Evolutionary conservation across 208 protist genomes (phyloP).

Genomic region (Phytomonas francai): DNA sequence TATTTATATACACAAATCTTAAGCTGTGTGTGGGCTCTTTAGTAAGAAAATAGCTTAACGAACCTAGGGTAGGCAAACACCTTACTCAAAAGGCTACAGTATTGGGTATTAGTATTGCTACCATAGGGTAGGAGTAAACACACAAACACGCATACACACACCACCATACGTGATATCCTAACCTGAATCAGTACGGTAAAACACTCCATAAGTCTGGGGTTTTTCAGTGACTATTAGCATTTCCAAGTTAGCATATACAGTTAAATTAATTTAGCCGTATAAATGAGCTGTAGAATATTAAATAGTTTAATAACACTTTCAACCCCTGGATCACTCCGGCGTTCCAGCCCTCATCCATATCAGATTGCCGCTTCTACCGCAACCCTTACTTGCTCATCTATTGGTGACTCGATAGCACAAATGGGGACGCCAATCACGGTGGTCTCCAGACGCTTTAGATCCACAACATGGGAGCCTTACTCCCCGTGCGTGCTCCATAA

Average conservation of each 20-base stretch:
- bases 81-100: neutral
- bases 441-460: neutral
- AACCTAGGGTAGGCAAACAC: neutral
- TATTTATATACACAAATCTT: neutral
- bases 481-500: neutral
- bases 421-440: neutral
- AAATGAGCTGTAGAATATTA: neutral
- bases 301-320: neutral
- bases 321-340: neutral
- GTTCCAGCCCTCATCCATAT: neutral
- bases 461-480: neutral
- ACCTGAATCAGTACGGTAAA: neutral
- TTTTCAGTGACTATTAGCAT: neutral
- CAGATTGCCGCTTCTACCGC: neutral
- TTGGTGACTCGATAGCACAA: neutral
- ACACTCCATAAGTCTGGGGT: neutral
- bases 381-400: neutral
- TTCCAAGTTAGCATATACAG: neutral
- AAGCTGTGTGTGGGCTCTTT: neutral
- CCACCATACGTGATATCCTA: neutral
- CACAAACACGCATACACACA: neutral
- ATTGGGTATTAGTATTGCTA: neutral
- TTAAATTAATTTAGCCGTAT: neutral
- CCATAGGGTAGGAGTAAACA: neutral
- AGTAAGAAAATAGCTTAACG: neutral